Percentiles rank a stretch among this genome's conserved stretches.
Evolutionary conservation across 768 basidiomycete genomes (phyloP).

Genomic region (Cystoderma amianthinum): DNA sequence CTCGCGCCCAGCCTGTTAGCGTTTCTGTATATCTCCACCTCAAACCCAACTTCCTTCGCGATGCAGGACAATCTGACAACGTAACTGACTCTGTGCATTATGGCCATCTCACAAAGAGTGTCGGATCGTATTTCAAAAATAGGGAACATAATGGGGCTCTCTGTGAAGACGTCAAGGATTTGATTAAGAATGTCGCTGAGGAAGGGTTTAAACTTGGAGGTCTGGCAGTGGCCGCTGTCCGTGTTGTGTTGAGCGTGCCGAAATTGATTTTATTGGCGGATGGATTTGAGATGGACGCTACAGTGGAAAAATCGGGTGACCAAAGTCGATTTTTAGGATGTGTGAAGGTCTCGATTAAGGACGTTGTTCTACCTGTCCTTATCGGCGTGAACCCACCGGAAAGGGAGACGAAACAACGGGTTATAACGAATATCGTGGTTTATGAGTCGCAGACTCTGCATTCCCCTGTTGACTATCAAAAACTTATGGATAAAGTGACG

Average conservation of each 20-base stretch:
- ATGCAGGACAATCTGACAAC: slow-evolving; percentile 40
- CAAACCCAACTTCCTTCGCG: slow-evolving; percentile 28
- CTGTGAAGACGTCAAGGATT: slow-evolving; percentile 14
- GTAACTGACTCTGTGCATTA: slow-evolving; percentile 59
- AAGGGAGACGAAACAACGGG: slow-evolving; percentile 54
- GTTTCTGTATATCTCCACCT: slow-evolving; percentile 45
- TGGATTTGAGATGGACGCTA: slow-evolving; percentile 32
- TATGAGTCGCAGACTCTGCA: slow-evolving; percentile 18
- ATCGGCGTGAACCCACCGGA: slow-evolving; percentile 73
- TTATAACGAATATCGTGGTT: slow-evolving; percentile 47
- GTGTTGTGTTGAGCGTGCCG: slow-evolving; percentile 34
- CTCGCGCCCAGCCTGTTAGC: slow-evolving; percentile 52
- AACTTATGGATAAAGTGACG: slow-evolving; percentile 24
- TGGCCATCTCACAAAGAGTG: slow-evolving; percentile 47
- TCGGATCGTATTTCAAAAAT: slow-evolving; percentile 24
- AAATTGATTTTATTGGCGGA: slow-evolving; percentile 48
- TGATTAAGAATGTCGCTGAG: slow-evolving; percentile 27
- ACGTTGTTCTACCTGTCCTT: slow-evolving; percentile 44
- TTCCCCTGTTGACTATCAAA: slow-evolving; percentile 31
- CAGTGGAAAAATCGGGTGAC: slow-evolving; percentile 5
- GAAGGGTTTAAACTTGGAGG: slow-evolving; percentile 31
- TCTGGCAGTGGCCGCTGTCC: slow-evolving; percentile 24
- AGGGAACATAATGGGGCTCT: slow-evolving; percentile 10
- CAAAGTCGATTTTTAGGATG: background rate
- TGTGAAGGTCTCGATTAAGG: slow-evolving; percentile 31